These are phyloP conservation scores for Capsicum pubescens DNA, from an alignment of 257 asterid species.

Conservation along the genomic window DNA sequence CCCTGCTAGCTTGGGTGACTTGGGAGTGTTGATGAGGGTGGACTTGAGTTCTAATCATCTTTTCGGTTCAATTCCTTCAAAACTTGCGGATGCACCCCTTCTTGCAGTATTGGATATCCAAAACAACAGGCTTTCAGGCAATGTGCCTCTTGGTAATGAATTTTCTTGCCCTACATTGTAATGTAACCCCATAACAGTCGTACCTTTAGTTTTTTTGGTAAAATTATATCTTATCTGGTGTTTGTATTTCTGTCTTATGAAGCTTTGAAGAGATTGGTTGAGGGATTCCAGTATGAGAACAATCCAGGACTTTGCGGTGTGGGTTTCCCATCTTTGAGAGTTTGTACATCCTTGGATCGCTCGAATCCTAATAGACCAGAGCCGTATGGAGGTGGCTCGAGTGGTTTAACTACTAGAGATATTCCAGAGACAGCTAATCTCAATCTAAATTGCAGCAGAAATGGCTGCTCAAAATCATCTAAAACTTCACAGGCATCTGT, in stretches of 20 bases:
- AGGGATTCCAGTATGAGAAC: slow-evolving; percentile 72
- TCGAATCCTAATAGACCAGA: slow-evolving; percentile 56
- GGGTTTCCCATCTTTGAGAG: slow-evolving; percentile 61
- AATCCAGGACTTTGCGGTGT: slow-evolving; percentile 82
- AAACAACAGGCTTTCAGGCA: slow-evolving; percentile 85
- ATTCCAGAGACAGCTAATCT: slow-evolving; percentile 88
- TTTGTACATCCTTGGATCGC: slow-evolving; percentile 51
- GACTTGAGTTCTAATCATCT: slow-evolving; percentile 78
- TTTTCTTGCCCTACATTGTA: background rate
- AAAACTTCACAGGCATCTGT: slow-evolving; percentile 67
- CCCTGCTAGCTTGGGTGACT: slow-evolving; percentile 91
- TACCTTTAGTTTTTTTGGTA: background rate
- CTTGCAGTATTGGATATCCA: slow-evolving; percentile 77
- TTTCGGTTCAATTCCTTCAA: slow-evolving; percentile 86
- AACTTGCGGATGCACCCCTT: slow-evolving; percentile 79
- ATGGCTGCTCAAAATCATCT: slow-evolving; percentile 55
- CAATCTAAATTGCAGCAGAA: slow-evolving; percentile 64
- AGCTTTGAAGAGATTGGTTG: slow-evolving; percentile 82
- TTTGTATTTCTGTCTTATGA: slow-evolving; percentile 42
- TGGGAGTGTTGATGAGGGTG: slow-evolving; percentile 64
- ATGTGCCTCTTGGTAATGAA: slow-evolving; percentile 84
- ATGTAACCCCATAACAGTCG: background rate
- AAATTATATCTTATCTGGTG: slow-evolving; percentile 21
- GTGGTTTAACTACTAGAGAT: slow-evolving; percentile 55
- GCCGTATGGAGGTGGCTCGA: slow-evolving; percentile 62